Percentiles rank a stretch among this genome's conserved stretches.
phyloP scores from a whole-genome alignment of 2,329 filamentous ascomycete species.

The Talaromyces rugulosus region DNA sequence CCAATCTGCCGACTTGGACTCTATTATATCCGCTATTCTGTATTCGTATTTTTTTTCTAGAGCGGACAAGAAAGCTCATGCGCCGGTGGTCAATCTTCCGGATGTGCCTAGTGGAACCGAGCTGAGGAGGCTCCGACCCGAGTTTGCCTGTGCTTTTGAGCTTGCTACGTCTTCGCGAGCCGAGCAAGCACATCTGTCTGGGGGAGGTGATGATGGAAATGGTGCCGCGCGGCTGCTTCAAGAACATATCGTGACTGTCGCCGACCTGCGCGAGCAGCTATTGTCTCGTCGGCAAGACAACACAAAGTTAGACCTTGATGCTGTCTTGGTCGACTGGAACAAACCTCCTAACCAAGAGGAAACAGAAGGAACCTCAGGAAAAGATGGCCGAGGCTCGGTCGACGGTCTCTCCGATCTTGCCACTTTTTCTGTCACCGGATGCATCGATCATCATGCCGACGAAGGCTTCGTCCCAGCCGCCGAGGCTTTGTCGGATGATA shows the following conservation, averaged over 20 bases:
- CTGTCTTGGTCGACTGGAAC: slow-evolving; percentile 42
- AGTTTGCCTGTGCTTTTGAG: slow-evolving; percentile 54
- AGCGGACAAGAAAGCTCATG: slow-evolving; percentile 37
- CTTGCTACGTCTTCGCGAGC: slow-evolving; percentile 36
- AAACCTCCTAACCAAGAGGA: slow-evolving; percentile 41
- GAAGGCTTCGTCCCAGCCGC: slow-evolving; percentile 48
- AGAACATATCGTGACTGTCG: slow-evolving; percentile 38
- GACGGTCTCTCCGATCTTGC: slow-evolving; percentile 41
- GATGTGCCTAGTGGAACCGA: slow-evolving; percentile 42
- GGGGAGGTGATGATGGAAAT: slow-evolving; percentile 14
- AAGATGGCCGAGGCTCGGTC: slow-evolving; percentile 40
- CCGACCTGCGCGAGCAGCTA: slow-evolving; percentile 26
- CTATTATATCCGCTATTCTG: slow-evolving; percentile 57
- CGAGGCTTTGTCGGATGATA: slow-evolving; percentile 28
- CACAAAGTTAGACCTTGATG: slow-evolving; percentile 6
- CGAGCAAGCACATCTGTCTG: neutral
- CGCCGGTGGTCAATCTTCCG: slow-evolving; percentile 58
- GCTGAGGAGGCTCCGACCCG: slow-evolving; percentile 52
- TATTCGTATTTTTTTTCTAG: slow-evolving; percentile 56
- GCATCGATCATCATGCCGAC: slow-evolving; percentile 61
- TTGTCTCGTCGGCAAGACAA: slow-evolving; percentile 17
- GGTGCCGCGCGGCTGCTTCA: slow-evolving; percentile 21
- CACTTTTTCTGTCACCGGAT: slow-evolving; percentile 44
- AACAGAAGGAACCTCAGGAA: slow-evolving; percentile 16
- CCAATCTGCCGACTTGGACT: slow-evolving; percentile 56